A percentile compares a stretch with the other conserved stretches of the same genome.
Conservation (phyloP, 306 rosid species). For the Rosa chinensis region DNA sequence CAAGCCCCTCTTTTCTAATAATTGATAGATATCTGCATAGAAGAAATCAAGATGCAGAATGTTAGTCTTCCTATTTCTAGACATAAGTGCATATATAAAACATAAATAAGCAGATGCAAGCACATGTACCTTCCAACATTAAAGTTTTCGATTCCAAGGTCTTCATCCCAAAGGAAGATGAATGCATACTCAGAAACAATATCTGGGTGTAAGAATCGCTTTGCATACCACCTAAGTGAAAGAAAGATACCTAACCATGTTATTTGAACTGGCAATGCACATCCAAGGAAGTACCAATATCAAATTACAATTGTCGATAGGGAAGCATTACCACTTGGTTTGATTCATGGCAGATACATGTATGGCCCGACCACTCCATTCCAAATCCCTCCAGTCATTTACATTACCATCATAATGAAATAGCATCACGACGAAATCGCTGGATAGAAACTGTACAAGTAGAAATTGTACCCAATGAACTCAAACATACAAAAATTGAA, state of each 20-base stretch:
- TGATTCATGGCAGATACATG: conserved; percentile 55
- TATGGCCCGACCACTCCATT: conserved; percentile 43
- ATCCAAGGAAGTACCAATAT: neutral
- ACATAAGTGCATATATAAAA: neutral
- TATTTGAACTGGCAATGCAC: neutral
- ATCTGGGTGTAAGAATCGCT: conserved; percentile 89
- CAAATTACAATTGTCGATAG: neutral
- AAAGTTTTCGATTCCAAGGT: conserved; percentile 79
- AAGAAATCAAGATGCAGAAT: neutral
- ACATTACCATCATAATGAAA: conserved; percentile 60
- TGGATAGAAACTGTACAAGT: conserved; percentile 39
- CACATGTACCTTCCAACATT: conserved; percentile 48
- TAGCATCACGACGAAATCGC: conserved; percentile 43
- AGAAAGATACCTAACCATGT: neutral
- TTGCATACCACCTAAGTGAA: conserved; percentile 79
- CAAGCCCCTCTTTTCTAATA: conserved; percentile 69
- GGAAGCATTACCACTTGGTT: conserved; percentile 50
- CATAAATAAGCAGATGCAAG: neutral
- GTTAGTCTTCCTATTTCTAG: neutral
- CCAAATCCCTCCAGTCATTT: conserved; percentile 47
- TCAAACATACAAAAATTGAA: neutral
- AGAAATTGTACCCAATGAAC: conserved; percentile 13
- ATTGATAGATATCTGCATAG: conserved; percentile 57
- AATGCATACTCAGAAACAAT: conserved; percentile 64
- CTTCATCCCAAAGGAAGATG: conserved; percentile 93